These are phyloP conservation scores for Zea luxurians DNA, from an alignment of 176 grass and related monocot species.

Conservation along the genomic window DNA sequence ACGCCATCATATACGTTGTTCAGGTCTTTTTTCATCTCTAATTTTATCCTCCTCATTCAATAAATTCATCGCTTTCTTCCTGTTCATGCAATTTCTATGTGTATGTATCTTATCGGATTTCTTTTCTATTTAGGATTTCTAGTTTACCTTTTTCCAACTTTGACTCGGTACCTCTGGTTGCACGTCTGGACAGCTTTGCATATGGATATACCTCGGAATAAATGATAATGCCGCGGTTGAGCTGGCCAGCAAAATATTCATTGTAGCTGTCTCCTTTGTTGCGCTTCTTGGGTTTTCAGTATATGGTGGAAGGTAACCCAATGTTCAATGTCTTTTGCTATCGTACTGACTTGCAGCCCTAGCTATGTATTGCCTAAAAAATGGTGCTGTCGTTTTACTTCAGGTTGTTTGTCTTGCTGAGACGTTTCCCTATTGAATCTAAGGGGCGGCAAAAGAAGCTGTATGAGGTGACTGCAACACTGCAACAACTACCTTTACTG, in stretches of 20 bases:
- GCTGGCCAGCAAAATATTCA: slow-evolving; percentile 68
- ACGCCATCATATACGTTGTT: slow-evolving; percentile 66
- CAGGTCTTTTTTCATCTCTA: slow-evolving; percentile 59
- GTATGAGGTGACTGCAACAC: slow-evolving; percentile 64
- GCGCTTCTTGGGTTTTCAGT: slow-evolving; percentile 85
- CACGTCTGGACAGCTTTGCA: slow-evolving; percentile 61
- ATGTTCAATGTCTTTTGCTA: slow-evolving; percentile 10
- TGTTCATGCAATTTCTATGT: neutral
- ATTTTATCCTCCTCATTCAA: neutral
- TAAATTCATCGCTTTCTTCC: neutral
- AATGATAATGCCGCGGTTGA: slow-evolving; percentile 60
- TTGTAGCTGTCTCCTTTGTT: slow-evolving; percentile 79
- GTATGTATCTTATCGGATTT: neutral
- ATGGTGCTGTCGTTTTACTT: slow-evolving; percentile 5
- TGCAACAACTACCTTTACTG: slow-evolving; percentile 10
- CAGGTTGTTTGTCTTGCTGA: slow-evolving; percentile 90
- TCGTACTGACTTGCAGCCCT: neutral
- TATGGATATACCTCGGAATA: slow-evolving; percentile 93
- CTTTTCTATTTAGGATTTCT: neutral
- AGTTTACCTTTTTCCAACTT: slow-evolving; percentile 1
- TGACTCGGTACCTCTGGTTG: slow-evolving; percentile 21
- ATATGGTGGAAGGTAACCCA: slow-evolving; percentile 82
- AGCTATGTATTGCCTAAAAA: neutral
- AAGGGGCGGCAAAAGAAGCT: slow-evolving; percentile 93
- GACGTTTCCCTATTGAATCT: slow-evolving; percentile 93